These are phyloP conservation scores for Hamiltosporidium tvaerminnensis DNA, from an alignment of 371 early-diverging fungal species.

Conservation along the genomic window DNA sequence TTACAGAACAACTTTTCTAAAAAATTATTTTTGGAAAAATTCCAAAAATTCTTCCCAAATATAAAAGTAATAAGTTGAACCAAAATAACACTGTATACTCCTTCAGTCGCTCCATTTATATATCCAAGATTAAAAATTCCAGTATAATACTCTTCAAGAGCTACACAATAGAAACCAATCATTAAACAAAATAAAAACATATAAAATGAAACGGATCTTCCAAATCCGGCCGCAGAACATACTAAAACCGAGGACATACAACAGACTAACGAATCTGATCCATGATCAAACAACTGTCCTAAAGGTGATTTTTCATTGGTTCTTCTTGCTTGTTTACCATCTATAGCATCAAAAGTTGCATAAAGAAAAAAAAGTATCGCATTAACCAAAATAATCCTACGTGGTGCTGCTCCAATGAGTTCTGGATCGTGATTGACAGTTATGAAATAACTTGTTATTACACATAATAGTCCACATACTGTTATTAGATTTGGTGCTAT, in stretches of 20 bases:
- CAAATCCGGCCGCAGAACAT: slow-evolving; percentile 32
- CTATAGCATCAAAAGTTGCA: slow-evolving; percentile 43
- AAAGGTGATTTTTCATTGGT: slow-evolving; percentile 29
- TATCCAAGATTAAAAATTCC: slow-evolving; percentile 33
- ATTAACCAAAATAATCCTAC: slow-evolving; percentile 17
- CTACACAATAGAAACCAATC: slow-evolving; percentile 34
- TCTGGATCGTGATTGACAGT: too few species aligned
- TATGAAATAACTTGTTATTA: too few species aligned
- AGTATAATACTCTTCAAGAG: slow-evolving; percentile 37
- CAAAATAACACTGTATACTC: neutral
- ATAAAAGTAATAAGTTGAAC: too few species aligned
- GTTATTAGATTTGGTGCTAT: slow-evolving; percentile 49
- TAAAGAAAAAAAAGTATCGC: slow-evolving; percentile 36
- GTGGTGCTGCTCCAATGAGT: neutral
- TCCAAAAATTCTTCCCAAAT: too few species aligned
- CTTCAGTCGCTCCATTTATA: slow-evolving; percentile 48
- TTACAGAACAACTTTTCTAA: too few species aligned
- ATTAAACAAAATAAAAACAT: slow-evolving; percentile 18
- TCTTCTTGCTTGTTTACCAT: slow-evolving; percentile 52
- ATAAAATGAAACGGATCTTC: slow-evolving; percentile 11
- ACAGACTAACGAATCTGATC: slow-evolving; percentile 44
- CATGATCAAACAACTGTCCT: slow-evolving; percentile 53
- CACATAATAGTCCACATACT: slow-evolving; percentile 26
- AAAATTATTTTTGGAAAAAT: too few species aligned
- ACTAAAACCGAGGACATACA: slow-evolving; percentile 11